phyloP scores from a whole-genome alignment of 2,329 filamentous ascomycete species.

The Ceratocystis diversiconidia region DNA sequence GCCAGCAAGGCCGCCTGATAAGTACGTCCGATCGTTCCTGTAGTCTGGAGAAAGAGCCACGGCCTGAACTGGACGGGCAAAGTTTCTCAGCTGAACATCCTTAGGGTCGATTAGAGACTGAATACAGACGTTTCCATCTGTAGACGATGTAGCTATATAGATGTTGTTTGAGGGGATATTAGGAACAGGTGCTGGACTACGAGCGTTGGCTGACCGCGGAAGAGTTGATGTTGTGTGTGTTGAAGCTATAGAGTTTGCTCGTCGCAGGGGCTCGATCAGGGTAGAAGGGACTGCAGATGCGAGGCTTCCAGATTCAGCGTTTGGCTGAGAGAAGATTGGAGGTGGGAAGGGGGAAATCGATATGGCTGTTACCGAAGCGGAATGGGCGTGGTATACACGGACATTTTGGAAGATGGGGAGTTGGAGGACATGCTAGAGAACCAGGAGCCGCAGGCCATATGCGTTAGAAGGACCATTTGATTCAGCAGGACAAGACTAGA shows the following conservation, averaged over 20 bases:
- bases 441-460: conserved; percentile 22
- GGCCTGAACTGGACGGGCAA: conserved; percentile 79
- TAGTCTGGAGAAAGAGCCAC: conserved; percentile 93
- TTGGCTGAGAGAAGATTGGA: conserved; percentile 27
- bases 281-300: conserved; percentile 9
- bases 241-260: conserved; percentile 22
- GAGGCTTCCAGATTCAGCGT: background rate
- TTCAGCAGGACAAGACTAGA: background rate
- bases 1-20: conserved; percentile 81
- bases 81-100: conserved; percentile 84
- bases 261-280: conserved; percentile 20
- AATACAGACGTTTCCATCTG: conserved; percentile 91
- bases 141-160: conserved; percentile 82
- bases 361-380: conserved; percentile 75
- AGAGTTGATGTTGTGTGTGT: conserved; percentile 36
- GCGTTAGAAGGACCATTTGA: too few species aligned
- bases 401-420: conserved; percentile 69
- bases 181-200: conserved; percentile 44
- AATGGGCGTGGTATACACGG: conserved; percentile 81
- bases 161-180: conserved; percentile 78
- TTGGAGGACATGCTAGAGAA: conserved; percentile 61
- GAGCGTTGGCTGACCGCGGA: conserved; percentile 29
- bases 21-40: conserved; percentile 72
- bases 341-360: conserved; percentile 78
- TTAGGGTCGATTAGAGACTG: conserved; percentile 75